Base-by-base conservation (phyloP, 805 yeast genomes). In the Lipomyces orientalis region DNA sequence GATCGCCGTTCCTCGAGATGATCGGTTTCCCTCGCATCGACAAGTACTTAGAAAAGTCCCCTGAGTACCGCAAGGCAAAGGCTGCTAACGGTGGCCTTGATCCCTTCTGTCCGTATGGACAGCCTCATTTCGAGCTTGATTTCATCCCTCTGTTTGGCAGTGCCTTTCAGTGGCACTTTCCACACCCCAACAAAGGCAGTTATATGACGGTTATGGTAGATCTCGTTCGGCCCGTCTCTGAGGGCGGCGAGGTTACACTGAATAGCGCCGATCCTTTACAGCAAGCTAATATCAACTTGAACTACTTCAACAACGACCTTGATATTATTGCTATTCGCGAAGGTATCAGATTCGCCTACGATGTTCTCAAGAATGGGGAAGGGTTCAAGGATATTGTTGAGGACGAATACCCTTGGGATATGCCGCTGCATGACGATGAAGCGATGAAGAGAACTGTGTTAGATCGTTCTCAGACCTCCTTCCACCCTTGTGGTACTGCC, bases 401-500 rank as follows among this genome's bases (percentile, higher is more conserved):
- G 60, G 71, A 69, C 34, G 77, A 76, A 61, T 76, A 71, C 64
- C 79, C 79, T 22, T 77, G 78, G 73, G 77, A 75, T 33, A 75
- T 75, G 74, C 75, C 75, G 35, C 75, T 77, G 37, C 75, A 76
- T 54, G 68, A 73, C 54, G 79, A 76, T 60, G 73, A 74, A 63
- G 76, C 75, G 62, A 74, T 76, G 76, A 75, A 73, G 69, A 68
- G 72, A 60, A 76, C 76, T 52, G 78, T 77, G 35, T 71, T 77
- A 52, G 75, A 76, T 60, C 73, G 77, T 56, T 75, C 76, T 31
- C 79, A 77, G 62, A 77, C 79, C 25, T 77, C 77, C 16, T 77
- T 76, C 75, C 79, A 77, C 62, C 79, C 79, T 39, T 76, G 78
- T 43, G 79, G 79, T 60, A 77, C 79, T 34, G 66, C 69, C 62